Evolutionary conservation across 768 basidiomycete species (phyloP), one percentile per base, ranked within the genome.

Genomic region (Saitozyma podzolica): DNA sequence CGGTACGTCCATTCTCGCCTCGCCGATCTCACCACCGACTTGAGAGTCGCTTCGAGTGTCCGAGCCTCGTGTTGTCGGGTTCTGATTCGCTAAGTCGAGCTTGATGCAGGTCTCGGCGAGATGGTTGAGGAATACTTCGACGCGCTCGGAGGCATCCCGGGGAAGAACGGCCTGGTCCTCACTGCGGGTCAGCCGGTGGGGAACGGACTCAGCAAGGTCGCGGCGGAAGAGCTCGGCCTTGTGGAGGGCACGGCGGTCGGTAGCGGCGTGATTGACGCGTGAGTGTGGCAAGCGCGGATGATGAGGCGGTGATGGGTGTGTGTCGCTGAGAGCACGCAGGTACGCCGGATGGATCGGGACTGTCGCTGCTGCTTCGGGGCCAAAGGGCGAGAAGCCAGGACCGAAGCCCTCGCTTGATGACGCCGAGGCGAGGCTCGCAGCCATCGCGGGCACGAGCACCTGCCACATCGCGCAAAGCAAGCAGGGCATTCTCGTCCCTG

Each of bases 271-370:
- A 97, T 99, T 67, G 96, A 99, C 69, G 96, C 93, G 87, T 94
- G 67, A 74, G 87, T 81, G 43, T 42, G 7, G 50, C 56, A 4
- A 14, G 10, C 2, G 42, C 7, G 13, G 42, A 39, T 54, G 51
- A 19, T 45, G 19, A 19, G 8, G 47, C 54, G 11, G 6, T 13
- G 41, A 42, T 8, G 13, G 41, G 39, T 8, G 13, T 29, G 10
- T 58, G 56, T 52, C 40, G 49, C 57, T 57, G 42, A 58, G 40
- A 8, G 19, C 11, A 50, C 5, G 5, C 89, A 77, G 72, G 10
- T 82, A 98, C 79, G 92, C 96, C 2, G 96, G 96, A 19, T 98
- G 95, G 96, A 82, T 98, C 68, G 96, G 96, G 11, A 98, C 95
- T 0, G 86, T 96, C 50, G 95, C 90, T 7, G 92, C 92, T 16